phyloP scores from a whole-genome alignment of 805 yeast genomes.

The Metschnikowia kunwiensis region DNA sequence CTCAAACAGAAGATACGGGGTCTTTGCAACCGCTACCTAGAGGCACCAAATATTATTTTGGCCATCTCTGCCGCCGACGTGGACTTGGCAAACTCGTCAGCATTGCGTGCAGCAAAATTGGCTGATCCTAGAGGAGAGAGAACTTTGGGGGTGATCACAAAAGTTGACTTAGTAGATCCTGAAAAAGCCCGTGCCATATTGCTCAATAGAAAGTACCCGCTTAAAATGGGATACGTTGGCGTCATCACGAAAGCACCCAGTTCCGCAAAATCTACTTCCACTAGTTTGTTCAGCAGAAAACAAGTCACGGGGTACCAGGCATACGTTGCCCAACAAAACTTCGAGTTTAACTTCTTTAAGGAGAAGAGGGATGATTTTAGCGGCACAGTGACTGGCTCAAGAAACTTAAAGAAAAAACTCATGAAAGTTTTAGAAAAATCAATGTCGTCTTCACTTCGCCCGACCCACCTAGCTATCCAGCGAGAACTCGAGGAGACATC shows the following conservation, averaged over 20 bases:
- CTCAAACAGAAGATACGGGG: constrained; percentile 74
- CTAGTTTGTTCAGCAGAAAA: constrained; percentile 47
- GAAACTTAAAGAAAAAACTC: constrained; percentile 69
- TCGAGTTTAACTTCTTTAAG: constrained; percentile 55
- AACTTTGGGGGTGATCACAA: constrained; percentile 94
- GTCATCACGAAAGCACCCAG: constrained; percentile 84
- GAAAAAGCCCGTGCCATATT: constrained; percentile 64
- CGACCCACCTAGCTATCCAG: constrained; percentile 80
- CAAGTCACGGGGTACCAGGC: constrained; percentile 53
- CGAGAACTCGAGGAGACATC: constrained; percentile 92
- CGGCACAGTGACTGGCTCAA: constrained; percentile 74
- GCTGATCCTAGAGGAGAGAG: constrained; percentile 95
- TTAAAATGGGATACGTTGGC: constrained; percentile 96
- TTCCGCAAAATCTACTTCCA: constrained; percentile 23
- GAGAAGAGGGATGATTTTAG: constrained; percentile 56
- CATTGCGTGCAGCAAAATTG: constrained; percentile 80
- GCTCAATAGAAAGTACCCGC: constrained; percentile 78
- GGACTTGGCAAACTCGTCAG: constrained; percentile 93
- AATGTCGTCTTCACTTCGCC: constrained; percentile 84
- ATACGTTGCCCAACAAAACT: constrained; percentile 62
- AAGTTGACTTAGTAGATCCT: constrained; percentile 85
- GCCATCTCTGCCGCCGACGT: constrained; percentile 98
- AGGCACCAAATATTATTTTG: constrained; percentile 87
- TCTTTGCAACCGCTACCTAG: constrained; percentile 80
- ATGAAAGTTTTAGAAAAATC: constrained; percentile 85